Base-by-base conservation (phyloP, 371 early-diverging fungal species). In the Actinomucor elegans region DNA sequence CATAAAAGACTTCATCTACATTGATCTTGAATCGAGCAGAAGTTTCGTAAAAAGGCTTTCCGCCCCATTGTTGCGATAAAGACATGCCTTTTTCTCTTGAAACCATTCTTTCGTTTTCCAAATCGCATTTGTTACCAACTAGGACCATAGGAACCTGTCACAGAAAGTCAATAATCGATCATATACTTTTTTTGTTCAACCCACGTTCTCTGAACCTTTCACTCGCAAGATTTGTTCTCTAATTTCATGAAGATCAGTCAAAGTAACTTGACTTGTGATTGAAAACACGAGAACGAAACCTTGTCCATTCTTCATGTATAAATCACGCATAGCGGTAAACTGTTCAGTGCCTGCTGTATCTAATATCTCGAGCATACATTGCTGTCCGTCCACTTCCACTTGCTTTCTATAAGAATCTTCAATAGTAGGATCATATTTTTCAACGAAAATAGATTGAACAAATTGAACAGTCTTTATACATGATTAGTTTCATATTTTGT, bases 331-430 rank as follows among this genome's bases (percentile, higher is more conserved):
- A 5, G 93, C 93, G 32, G 93, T 91, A 56, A 92, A 92, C 70
- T 92, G 94, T 67, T 94, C 94, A 59, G 83, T 85, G 40, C 88
- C 88, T 31, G 94, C 94, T 23, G 94, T 93, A 71, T 93, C 94
- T 40, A 93, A 75, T 55, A 93, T 90, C 66, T 94, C 94, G 34
- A 94, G 78, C 88, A 92, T 88, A 66, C 91, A 91, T 66, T 88
- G 89, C 52, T 86, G 81, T 31, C 85, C 85, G 55, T 92, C 94
- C 20, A 93, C 85, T 66, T 92, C 91, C 27, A 92, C 87, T 59
- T 91, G 91, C 62, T 91, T 92, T 52, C 93, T 78, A 71, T 92
- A 94, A 24, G 89, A 89, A 65, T 94, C 94, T 69, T 94, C 94
- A 55, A 94, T 94, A 1, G 92, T 92, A 23, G 94, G 93, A 59